Conservation (phyloP, 139 green algal species). For the Closterium sp. region DNA sequence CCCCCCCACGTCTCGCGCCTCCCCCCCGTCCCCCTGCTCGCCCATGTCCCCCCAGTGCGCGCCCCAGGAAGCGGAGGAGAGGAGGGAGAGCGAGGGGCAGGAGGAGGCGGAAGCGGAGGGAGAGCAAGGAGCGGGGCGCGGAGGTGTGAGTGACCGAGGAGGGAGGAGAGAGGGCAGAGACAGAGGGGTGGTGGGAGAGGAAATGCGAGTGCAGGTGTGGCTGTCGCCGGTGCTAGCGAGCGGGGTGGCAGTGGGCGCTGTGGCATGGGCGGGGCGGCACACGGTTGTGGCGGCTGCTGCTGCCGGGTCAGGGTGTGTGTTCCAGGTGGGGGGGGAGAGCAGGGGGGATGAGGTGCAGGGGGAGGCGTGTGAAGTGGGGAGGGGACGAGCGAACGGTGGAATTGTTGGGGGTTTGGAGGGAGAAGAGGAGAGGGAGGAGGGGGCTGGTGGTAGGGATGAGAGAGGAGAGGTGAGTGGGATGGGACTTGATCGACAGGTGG, state of each 20-base stretch:
- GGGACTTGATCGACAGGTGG: not conserved
- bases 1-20: not conserved
- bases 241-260: not conserved
- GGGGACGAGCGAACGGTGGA: too few species aligned
- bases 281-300: not conserved
- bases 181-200: not conserved
- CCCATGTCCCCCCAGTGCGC: not conserved
- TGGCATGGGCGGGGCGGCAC: not conserved
- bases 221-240: not conserved
- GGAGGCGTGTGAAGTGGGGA: not conserved
- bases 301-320: not conserved
- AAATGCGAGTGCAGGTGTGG: not conserved
- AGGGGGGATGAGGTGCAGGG: not conserved
- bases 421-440: not conserved
- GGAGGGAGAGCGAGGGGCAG: not conserved
- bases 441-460: too few species aligned
- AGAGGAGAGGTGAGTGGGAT: too few species aligned
- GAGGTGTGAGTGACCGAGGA: not conserved
- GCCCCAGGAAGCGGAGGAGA: not conserved
- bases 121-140: not conserved
- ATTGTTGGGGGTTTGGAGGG: too few species aligned
- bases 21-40: not conserved
- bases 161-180: not conserved
- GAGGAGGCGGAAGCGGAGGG: not conserved
- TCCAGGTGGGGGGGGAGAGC: not conserved